Conservation (phyloP, 306 rosid species). For the Lablab purpureus region DNA sequence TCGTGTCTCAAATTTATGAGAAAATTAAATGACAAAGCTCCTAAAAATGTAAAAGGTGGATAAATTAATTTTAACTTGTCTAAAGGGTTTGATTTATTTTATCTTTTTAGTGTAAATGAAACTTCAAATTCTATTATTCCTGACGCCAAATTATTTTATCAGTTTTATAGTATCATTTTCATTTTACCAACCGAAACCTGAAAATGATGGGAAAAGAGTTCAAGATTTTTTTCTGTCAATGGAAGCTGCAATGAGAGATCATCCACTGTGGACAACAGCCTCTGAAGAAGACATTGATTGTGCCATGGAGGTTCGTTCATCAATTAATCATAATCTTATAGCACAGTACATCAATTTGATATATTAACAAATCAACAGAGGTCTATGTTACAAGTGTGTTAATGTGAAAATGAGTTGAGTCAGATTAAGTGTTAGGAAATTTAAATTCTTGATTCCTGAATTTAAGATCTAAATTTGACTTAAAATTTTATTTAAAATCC, state of each 20-base stretch:
- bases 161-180: slow-evolving; percentile 78
- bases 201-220: slow-evolving; percentile 68
- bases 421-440: neutral
- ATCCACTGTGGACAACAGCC: slow-evolving; percentile 74
- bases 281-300: slow-evolving; percentile 65
- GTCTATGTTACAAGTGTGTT: neutral
- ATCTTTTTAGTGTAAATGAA: too few species aligned
- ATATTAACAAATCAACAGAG: neutral
- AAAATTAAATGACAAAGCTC: too few species aligned
- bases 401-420: neutral
- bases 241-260: slow-evolving; percentile 69
- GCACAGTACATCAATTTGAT: neutral
- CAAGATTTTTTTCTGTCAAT: slow-evolving; percentile 73
- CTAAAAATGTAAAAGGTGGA: too few species aligned
- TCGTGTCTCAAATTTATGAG: too few species aligned
- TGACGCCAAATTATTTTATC: neutral
- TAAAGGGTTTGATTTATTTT: too few species aligned
- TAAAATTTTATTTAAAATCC: too few species aligned
- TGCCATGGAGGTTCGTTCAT: slow-evolving; percentile 69
- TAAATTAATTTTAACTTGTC: too few species aligned
- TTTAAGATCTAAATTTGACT: neutral
- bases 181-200: slow-evolving; percentile 67
- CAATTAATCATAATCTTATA: neutral
- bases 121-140: neutral
- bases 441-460: neutral